phyloP scores from a whole-genome alignment of 495 filamentous ascomycete genomes.

The Trichoderma erinaceum region DNA sequence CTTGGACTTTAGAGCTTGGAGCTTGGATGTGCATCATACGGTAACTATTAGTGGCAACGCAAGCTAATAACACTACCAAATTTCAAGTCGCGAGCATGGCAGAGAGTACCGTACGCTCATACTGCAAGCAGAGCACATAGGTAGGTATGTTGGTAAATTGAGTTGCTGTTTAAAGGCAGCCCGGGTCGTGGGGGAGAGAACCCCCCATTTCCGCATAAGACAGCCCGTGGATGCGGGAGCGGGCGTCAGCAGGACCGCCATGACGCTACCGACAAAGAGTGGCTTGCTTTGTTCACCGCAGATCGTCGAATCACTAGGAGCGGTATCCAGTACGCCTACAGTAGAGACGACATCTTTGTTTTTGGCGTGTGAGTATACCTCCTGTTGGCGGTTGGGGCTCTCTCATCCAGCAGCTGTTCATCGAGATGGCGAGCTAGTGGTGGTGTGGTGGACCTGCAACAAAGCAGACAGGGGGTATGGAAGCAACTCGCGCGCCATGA shows the following conservation, averaged over 20 bases:
- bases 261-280: neutral
- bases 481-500: neutral
- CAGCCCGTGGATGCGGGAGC: neutral
- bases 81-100: neutral
- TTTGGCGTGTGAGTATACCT: neutral
- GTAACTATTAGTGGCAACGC: no score
- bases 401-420: neutral
- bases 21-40: no score
- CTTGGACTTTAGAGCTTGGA: no score
- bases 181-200: neutral
- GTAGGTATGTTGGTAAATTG: neutral
- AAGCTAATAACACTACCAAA: no score
- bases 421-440: neutral
- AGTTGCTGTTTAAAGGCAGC: neutral
- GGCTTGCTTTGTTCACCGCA: conserved; percentile 1
- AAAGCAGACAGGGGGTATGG: neutral
- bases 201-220: neutral
- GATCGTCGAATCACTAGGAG: neutral
- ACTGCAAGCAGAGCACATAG: no score
- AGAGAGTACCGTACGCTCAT: neutral
- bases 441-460: conserved; percentile 2
- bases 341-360: neutral
- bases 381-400: neutral
- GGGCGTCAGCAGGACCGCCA: neutral
- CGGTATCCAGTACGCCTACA: neutral